Evolutionary conservation across 1,284 basidiomycete genomes (phyloP).

Genomic region (Sphagnurus paluster): DNA sequence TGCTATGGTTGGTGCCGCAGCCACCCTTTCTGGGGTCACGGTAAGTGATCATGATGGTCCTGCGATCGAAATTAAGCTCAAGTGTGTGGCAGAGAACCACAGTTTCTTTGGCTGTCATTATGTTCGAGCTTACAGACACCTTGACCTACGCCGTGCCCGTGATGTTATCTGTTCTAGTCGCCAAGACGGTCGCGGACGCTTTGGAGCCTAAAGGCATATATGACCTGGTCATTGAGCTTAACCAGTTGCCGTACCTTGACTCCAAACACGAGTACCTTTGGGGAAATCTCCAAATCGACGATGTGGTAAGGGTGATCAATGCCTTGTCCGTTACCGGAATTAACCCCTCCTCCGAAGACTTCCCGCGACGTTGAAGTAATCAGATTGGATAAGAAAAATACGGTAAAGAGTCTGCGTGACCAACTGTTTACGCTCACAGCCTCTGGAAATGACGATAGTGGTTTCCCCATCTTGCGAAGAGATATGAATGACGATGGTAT

Average conservation of each 20-base stretch:
- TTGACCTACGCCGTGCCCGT: constrained; percentile 94
- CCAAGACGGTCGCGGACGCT: constrained; percentile 91
- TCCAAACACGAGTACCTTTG: constrained; percentile 87
- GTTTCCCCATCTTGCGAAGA: constrained; percentile 80
- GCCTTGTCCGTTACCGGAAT: constrained; percentile 1
- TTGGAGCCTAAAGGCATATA: constrained; percentile 95
- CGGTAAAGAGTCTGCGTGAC: constrained; percentile 67
- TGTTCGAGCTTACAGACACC: constrained; percentile 95
- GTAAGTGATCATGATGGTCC: constrained; percentile 40
- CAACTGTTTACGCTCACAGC: constrained; percentile 62
- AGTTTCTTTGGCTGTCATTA: constrained; percentile 94
- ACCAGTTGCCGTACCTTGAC: constrained; percentile 87
- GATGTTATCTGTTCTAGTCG: constrained; percentile 88
- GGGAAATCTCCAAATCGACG: constrained; percentile 72
- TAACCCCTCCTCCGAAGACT: constrained; percentile 40
- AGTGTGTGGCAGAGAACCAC: constrained; percentile 63
- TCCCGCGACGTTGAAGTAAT: constrained; percentile 68
- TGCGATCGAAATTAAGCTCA: constrained; percentile 1
- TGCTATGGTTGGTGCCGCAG: constrained; percentile 92
- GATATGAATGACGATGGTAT: constrained; percentile 46
- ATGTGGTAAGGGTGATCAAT: constrained; percentile 60
- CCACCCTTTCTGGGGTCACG: constrained; percentile 86
- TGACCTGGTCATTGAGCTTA: constrained; percentile 86
- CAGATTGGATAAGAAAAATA: constrained; percentile 66
- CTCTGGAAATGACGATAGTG: constrained; percentile 75